These are phyloP conservation scores for Vitis hybrid DNA, from an alignment of 177 flowering plant genomes.

Conservation along the genomic window DNA sequence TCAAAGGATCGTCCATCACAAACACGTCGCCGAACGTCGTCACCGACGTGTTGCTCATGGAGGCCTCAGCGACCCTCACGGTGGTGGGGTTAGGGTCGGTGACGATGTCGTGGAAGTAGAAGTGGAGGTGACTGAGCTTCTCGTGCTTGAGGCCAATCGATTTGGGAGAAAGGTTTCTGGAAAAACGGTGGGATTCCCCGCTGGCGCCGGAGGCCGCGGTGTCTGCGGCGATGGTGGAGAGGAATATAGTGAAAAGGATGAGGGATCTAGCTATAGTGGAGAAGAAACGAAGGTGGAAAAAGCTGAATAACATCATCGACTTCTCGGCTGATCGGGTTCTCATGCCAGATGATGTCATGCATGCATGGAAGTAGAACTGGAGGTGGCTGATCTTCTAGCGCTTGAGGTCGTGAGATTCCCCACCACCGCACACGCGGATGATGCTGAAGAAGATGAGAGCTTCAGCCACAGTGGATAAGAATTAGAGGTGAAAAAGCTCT, in stretches of 20 bases:
- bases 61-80: slow-evolving; percentile 26
- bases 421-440: too few species aligned
- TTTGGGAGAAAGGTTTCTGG: slow-evolving; percentile 7
- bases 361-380: too few species aligned
- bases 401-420: too few species aligned
- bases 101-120: slow-evolving; percentile 43
- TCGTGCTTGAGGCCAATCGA: slow-evolving; percentile 16
- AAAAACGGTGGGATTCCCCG: slow-evolving; percentile 6
- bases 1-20: slow-evolving; percentile 35
- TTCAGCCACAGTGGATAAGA: too few species aligned
- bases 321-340: too few species aligned
- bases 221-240: slow-evolving; percentile 3
- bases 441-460: too few species aligned
- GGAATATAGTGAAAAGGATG: neutral
- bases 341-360: too few species aligned
- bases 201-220: neutral
- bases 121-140: slow-evolving; percentile 37
- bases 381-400: too few species aligned
- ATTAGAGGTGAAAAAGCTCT: too few species aligned
- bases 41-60: slow-evolving; percentile 15
- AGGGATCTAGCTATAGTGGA: slow-evolving; percentile 6
- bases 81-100: slow-evolving; percentile 31
- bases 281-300: too few species aligned
- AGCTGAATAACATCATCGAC: too few species aligned
- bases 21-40: slow-evolving; percentile 24